Base-by-base conservation (phyloP, 1,284 basidiomycete species). In the Pseudozyma thailandica region DNA sequence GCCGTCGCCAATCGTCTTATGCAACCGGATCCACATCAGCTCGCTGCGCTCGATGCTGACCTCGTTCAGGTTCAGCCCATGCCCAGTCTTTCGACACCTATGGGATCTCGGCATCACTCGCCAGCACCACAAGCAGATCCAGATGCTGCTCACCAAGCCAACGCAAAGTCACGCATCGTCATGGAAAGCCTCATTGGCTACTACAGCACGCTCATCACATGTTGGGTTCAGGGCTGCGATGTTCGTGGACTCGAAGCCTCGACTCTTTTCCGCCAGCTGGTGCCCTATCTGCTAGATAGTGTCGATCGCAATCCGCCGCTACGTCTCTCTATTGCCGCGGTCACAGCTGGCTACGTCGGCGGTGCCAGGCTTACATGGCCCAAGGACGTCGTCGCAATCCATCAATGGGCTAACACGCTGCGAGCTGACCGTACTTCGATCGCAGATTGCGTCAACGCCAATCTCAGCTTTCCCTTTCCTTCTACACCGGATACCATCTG, bases 171-270 rank as follows among this genome's bases (percentile, higher is more conserved):
- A 9, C 42, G 46, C 1, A 30, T 62, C 27, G 59, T 69, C 23
- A 54, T 69, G 59, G 65, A 69, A 42, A 62, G 59, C 23, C 55
- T 69, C 6, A 69, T 69, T 18, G 65, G 65, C 6, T 69, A 69
- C 48, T 69, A 69, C 43, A 55, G 54, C 45, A 69, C 65, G 20
- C 59, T 69, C 42, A 69, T 69, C 59, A 62, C 59, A 0, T 69
- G 65, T 42, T 69, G 65, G 65, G 50, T 55, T 12, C 59, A 62
- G 18, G 65, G 65, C 6, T 69, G 65, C 31, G 59, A 69, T 27
- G 65, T 61, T 8, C 54, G 59, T n/a, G 65, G 65, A 4, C 51
- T 69, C 23, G 59, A 69, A 39, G 48, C 50, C 3, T 69, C 65
- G 25, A 50, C 50, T 13, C 45, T 69, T 9, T 69, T 69, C 20